These are phyloP conservation scores for Isatis tinctoria DNA, from an alignment of 345 rosid genomes.

Conservation along the genomic window DNA sequence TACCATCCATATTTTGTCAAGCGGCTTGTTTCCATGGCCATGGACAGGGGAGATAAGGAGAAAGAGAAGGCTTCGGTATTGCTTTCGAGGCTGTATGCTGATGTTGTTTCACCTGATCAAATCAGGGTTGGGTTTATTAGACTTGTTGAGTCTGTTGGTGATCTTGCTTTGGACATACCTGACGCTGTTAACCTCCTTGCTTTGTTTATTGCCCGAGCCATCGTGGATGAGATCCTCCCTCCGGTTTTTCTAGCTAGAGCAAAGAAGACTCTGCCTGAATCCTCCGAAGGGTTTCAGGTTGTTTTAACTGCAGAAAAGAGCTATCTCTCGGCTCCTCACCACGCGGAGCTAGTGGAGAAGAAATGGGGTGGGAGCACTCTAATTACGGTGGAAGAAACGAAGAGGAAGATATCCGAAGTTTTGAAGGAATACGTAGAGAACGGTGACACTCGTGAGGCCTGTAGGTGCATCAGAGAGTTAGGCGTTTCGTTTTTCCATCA, in stretches of 20 bases:
- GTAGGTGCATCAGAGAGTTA: conserved; percentile 84
- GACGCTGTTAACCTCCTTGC: conserved; percentile 89
- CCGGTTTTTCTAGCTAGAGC: conserved; percentile 81
- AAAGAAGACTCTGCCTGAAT: conserved; percentile 64
- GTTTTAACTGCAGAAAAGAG: conserved; percentile 83
- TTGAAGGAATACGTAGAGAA: conserved; percentile 80
- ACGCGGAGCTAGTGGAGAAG: conserved; percentile 92
- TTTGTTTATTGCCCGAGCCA: conserved; percentile 82
- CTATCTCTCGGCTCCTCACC: conserved; percentile 96
- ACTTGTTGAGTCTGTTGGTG: conserved; percentile 93
- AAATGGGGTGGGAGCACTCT: conserved; percentile 98
- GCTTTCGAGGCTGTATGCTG: conserved; percentile 82
- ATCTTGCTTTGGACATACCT: conserved; percentile 81
- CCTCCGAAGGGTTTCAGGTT: conserved; percentile 78
- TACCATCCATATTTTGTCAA: conserved; percentile 89
- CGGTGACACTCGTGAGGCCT: conserved; percentile 82
- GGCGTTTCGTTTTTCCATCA: conserved; percentile 93
- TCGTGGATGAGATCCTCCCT: conserved; percentile 95
- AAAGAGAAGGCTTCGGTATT: conserved; percentile 98
- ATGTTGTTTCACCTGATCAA: conserved; percentile 77
- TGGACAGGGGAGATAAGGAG: conserved; percentile 98
- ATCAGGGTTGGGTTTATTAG: conserved; percentile 92
- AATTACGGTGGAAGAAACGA: conserved; percentile 84
- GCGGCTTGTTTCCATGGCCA: conserved; percentile 90
- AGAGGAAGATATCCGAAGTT: conserved; percentile 76